Evolutionary conservation across 257 asterid genomes (phyloP).

Genomic region (Paulownia fortunei): DNA sequence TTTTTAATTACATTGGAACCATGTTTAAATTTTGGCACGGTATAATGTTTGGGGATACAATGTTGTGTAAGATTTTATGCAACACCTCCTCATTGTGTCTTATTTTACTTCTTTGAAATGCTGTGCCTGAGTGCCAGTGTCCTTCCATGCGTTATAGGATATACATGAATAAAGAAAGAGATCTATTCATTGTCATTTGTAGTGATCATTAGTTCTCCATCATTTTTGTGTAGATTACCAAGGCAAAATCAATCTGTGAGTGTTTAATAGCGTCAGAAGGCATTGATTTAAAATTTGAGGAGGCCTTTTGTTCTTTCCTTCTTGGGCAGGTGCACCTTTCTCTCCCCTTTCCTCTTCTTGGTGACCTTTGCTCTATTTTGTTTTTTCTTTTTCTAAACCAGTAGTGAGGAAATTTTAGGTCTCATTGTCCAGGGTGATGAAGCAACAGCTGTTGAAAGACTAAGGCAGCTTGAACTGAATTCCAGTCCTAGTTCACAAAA

Average conservation of each 20-base stretch:
- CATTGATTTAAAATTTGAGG: constrained; percentile 90
- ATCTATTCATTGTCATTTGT: constrained; percentile 7
- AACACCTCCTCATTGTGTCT: not conserved
- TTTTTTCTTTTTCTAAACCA: not conserved
- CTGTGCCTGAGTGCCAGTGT: constrained; percentile 5
- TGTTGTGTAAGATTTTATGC: not conserved
- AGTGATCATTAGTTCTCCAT: constrained; percentile 26
- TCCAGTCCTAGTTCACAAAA: constrained; percentile 56
- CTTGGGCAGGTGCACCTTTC: constrained; percentile 81
- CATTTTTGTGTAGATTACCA: constrained; percentile 65
- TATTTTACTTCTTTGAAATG: constrained; percentile 26
- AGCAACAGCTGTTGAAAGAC: constrained; percentile 75
- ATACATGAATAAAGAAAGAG: constrained; percentile 2
- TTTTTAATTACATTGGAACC: constrained; percentile 9
- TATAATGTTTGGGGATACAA: not conserved
- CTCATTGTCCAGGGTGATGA: constrained; percentile 74
- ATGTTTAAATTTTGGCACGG: constrained; percentile 8
- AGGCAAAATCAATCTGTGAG: constrained; percentile 81
- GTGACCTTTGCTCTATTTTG: constrained; percentile 23
- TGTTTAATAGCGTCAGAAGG: constrained; percentile 91
- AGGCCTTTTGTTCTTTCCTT: constrained; percentile 89
- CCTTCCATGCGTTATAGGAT: constrained; percentile 10
- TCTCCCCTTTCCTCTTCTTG: constrained; percentile 27
- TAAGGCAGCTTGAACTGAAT: constrained; percentile 69
- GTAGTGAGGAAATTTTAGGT: constrained; percentile 25